phyloP scores from a whole-genome alignment of 2,329 filamentous ascomycete species.

The Cladosporium sp. region DNA sequence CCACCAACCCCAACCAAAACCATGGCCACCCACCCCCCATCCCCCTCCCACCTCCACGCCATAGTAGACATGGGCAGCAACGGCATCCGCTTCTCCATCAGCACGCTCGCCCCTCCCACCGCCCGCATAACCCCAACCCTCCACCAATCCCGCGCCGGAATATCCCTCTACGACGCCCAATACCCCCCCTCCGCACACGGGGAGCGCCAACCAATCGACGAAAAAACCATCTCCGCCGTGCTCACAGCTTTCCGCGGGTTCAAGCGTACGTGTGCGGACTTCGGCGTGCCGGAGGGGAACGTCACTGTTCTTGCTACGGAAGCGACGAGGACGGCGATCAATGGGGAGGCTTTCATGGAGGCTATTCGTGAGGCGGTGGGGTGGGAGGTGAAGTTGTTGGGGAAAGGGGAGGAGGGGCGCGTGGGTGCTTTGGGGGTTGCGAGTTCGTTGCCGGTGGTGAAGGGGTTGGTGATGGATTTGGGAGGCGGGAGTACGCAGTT shows the following conservation, averaged over 20 bases:
- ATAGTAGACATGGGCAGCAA: slow-evolving; percentile 57
- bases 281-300: slow-evolving; percentile 60
- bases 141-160: slow-evolving; percentile 71
- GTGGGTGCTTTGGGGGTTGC: slow-evolving; percentile 80
- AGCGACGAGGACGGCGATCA: slow-evolving; percentile 75
- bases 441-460: slow-evolving; percentile 64
- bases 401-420: slow-evolving; percentile 74
- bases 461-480: slow-evolving; percentile 79
- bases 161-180: slow-evolving; percentile 83
- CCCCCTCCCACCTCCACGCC: slow-evolving; percentile 23
- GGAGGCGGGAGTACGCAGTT: slow-evolving; percentile 71
- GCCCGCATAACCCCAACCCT: slow-evolving; percentile 71
- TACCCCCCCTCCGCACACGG: slow-evolving; percentile 32
- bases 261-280: slow-evolving; percentile 63
- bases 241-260: slow-evolving; percentile 65
- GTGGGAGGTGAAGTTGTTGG: slow-evolving; percentile 66
- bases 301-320: slow-evolving; percentile 80
- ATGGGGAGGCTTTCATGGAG: slow-evolving; percentile 62
- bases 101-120: slow-evolving; percentile 66
- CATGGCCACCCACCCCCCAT: slow-evolving; percentile 11
- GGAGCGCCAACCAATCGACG: slow-evolving; percentile 50
- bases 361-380: slow-evolving; percentile 61
- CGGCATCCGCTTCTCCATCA: slow-evolving; percentile 88
- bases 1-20: neutral
- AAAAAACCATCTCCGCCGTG: slow-evolving; percentile 60